A percentile compares a stretch with the other conserved stretches of the same genome.
Evolutionary conservation across 139 green algal species (phyloP).

Genomic region (Trebouxia sp.): DNA sequence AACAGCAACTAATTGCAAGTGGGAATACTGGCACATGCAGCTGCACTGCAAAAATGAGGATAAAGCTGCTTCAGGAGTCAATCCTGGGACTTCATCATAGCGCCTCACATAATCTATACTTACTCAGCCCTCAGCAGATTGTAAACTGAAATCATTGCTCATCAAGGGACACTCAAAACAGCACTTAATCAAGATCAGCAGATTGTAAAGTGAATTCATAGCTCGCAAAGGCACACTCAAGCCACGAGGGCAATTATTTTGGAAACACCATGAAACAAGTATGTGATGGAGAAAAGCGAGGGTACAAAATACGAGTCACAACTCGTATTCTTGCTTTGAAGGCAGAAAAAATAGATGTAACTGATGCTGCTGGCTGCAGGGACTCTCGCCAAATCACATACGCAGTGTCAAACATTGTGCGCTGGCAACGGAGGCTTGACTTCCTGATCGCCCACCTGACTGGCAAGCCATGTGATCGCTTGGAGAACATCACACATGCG

Average conservation of each 20-base stretch:
- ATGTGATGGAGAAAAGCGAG: too few species aligned
- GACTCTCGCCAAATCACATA: not conserved
- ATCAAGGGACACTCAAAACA: not conserved
- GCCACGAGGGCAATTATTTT: not conserved
- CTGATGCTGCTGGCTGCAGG: not conserved
- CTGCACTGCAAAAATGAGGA: too few species aligned
- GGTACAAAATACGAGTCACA: too few species aligned
- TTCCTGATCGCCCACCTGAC: constrained; percentile 48
- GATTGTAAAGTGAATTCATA: not conserved
- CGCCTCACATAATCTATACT: not conserved
- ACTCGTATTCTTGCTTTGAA: too few species aligned
- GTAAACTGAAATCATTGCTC: not conserved
- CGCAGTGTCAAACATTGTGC: constrained; percentile 35
- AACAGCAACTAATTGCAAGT: too few species aligned
- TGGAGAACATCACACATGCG: constrained; percentile 22
- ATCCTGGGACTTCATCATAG: too few species aligned
- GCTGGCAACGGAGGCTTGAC: constrained; percentile 62
- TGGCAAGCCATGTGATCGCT: constrained; percentile 28
- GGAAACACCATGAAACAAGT: too few species aligned
- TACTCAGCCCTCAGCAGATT: not conserved
- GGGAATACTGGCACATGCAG: too few species aligned
- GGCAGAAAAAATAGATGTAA: not conserved
- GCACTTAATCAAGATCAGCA: not conserved
- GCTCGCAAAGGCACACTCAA: not conserved
- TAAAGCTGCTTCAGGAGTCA: too few species aligned